Evolutionary conservation across 495 filamentous ascomycete species (phyloP), one percentile per base, ranked within the genome.

Genomic region (Margaritispora aquatica): DNA sequence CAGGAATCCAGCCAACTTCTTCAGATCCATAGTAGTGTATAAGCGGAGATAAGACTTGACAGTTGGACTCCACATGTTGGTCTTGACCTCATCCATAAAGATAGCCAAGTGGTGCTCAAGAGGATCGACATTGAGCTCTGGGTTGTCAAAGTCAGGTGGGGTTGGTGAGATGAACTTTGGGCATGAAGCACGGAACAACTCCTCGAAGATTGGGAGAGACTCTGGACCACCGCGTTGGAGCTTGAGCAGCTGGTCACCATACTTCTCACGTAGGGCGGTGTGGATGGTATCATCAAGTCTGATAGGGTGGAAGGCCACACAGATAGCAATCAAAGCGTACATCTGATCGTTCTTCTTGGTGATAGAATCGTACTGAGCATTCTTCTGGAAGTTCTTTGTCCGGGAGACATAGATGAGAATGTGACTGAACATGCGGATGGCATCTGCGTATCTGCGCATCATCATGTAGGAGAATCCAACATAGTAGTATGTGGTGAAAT

Each of bases 381-480:
- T 90, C 86, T 98, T 98, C 76, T 97, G 95, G 84, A 97, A 97
- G 79, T 97, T 97, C 88, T 98, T 98, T 68, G 94, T 98, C 62
- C 94, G 85, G 51, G 90, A 96, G 63, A 97, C 95, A 78, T 98
- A 98, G 75, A 98, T 88, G 71, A 98, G 83, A 74, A 98, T 98
- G 81, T 98, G 94, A 80, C 88, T 92, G 85, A 98, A 98, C 86
- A 96, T 93, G 80, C 93, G 90, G 76, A 97, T 96, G 73, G 94
- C 94, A 71, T 98, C 94, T 75, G 89, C 90, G 70, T 98, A 98
- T 70, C 94, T 89, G 73, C 93, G 91, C 89, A 97, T 92, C 94
- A 98, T 98, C 94, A 98, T 97, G 84, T 98, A 98, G 66, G 90
- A 95, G 85, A 98, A 97, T 57, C 94, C 94, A 63, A 97, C 93